These are phyloP conservation scores for Penicillium lividum DNA, from an alignment of 495 filamentous ascomycete species.

Conservation along the genomic window DNA sequence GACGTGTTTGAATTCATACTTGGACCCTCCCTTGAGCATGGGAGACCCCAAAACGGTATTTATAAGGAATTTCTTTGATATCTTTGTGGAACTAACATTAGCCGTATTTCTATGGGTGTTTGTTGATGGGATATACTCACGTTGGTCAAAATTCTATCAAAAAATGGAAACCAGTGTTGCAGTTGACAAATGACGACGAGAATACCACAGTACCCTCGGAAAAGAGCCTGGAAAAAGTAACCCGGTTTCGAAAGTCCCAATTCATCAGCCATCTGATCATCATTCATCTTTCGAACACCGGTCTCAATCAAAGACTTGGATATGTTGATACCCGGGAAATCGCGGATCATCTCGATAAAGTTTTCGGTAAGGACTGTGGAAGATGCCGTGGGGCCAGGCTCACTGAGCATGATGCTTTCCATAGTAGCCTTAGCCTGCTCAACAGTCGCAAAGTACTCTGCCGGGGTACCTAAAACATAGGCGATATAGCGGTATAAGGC, in stretches of 20 bases:
- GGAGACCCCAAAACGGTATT: not conserved
- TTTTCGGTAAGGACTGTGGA: not conserved
- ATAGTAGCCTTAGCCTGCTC: not conserved
- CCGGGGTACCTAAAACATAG: not conserved
- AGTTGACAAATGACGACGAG: not conserved
- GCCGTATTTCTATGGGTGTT: not conserved
- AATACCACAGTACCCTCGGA: not conserved
- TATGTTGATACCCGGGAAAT: not conserved
- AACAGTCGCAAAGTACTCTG: not conserved
- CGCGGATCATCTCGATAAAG: not conserved
- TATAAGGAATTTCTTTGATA: not conserved
- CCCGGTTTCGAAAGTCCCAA: not conserved
- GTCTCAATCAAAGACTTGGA: not conserved
- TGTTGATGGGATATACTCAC: not conserved
- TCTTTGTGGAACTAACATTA: not conserved
- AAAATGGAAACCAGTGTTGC: not conserved
- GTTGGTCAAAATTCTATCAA: not conserved
- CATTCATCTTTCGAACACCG: not conserved
- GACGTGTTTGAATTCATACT: not conserved
- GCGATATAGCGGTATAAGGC: slow-evolving; percentile 1
- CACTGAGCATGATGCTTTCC: slow-evolving; percentile 1
- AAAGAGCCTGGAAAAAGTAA: not conserved
- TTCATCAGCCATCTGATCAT: not conserved
- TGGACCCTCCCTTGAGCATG: not conserved
- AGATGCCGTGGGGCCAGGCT: not conserved